Percentiles rank a stretch among this genome's conserved stretches.
phyloP scores from a whole-genome alignment of 495 filamentous ascomycete genomes.

The Aspergillus biplanus region DNA sequence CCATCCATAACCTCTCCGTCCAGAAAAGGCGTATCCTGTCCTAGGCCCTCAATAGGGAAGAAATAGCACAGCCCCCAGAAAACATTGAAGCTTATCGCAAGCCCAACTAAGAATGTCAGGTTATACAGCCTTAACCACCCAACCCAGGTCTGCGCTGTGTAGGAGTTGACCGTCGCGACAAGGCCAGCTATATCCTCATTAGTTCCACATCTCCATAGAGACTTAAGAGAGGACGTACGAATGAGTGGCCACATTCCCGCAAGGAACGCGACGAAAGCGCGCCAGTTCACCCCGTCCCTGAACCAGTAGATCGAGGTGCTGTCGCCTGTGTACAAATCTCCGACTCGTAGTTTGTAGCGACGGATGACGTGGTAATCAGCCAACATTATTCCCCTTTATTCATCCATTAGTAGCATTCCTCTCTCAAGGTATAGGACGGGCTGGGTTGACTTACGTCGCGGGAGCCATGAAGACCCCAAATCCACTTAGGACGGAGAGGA shows the following conservation, averaged over 20 bases:
- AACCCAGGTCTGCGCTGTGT: neutral
- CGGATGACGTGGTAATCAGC: slow-evolving; percentile 14
- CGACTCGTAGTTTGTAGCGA: slow-evolving; percentile 2
- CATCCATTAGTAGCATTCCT: neutral
- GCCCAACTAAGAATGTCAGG: slow-evolving; percentile 12
- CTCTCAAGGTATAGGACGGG: neutral
- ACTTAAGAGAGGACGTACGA: slow-evolving; percentile 1
- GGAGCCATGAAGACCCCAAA: slow-evolving; percentile 19
- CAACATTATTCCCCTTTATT: slow-evolving; percentile 10
- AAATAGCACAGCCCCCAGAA: slow-evolving; percentile 7
- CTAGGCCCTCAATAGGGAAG: slow-evolving; percentile 8
- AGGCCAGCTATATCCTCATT: slow-evolving; percentile 8
- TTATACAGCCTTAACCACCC: slow-evolving; percentile 13
- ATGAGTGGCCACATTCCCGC: slow-evolving; percentile 16
- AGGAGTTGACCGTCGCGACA: slow-evolving; percentile 9
- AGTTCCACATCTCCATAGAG: neutral
- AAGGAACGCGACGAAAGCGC: slow-evolving; percentile 11
- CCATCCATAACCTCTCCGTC: neutral
- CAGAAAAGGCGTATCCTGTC: slow-evolving; percentile 6
- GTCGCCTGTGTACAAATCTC: slow-evolving; percentile 14
- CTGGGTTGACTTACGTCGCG: slow-evolving; percentile 9
- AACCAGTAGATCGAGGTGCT: slow-evolving; percentile 13
- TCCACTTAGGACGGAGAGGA: slow-evolving; percentile 16
- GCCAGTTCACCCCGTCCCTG: slow-evolving; percentile 12
- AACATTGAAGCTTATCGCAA: slow-evolving; percentile 9